These are phyloP conservation scores for Teunomyces atbi DNA, from an alignment of 805 yeast genomes.

Conservation along the genomic window DNA sequence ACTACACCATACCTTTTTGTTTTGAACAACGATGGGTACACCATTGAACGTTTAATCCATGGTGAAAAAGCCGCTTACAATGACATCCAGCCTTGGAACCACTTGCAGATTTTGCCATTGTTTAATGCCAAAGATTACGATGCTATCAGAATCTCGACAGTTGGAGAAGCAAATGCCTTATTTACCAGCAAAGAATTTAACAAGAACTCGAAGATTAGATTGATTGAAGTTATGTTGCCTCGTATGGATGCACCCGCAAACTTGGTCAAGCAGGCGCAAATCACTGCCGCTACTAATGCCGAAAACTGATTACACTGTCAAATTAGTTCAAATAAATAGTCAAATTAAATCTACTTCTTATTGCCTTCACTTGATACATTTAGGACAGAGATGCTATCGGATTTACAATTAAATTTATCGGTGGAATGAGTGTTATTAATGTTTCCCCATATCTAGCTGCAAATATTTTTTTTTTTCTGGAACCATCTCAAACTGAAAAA, in stretches of 20 bases:
- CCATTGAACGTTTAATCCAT: conserved; percentile 73
- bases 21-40: conserved; percentile 71
- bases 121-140: conserved; percentile 63
- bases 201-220: conserved; percentile 57
- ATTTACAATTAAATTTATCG: no score
- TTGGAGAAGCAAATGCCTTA: conserved; percentile 57
- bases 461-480: conserved; percentile 5
- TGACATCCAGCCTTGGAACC: conserved; percentile 69
- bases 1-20: conserved; percentile 67
- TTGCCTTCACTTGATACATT: background rate
- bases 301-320: background rate
- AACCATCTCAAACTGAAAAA: conserved; percentile 6
- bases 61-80: conserved; percentile 65
- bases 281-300: conserved; percentile 19
- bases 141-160: conserved; percentile 50
- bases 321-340: no score
- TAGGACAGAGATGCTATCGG: no score
- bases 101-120: conserved; percentile 52
- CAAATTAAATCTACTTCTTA: background rate
- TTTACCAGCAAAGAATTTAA: conserved; percentile 48
- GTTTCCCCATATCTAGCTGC: conserved; percentile 2
- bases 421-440: background rate
- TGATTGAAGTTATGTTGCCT: conserved; percentile 67
- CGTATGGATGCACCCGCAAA: conserved; percentile 68
- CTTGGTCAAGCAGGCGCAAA: conserved; percentile 34